phyloP scores from a whole-genome alignment of 1,139 yeast genomes.

The Taphrina sp. region DNA sequence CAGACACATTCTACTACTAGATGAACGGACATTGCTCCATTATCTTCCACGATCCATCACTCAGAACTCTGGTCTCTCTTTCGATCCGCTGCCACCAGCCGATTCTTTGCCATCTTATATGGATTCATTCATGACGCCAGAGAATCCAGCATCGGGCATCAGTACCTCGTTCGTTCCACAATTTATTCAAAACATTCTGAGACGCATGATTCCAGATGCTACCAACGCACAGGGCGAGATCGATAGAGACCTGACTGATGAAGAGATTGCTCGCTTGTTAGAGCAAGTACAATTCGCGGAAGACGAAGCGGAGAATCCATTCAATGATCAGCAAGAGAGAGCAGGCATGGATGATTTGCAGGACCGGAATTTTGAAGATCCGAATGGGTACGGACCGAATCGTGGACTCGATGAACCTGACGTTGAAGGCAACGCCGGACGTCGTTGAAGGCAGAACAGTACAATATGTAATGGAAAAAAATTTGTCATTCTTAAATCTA shows the following conservation, averaged over 20 bases:
- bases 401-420: conserved; percentile 21
- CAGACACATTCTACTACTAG: conserved; percentile 41
- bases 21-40: conserved; percentile 32
- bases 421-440: conserved; percentile 12
- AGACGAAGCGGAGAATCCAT: background rate
- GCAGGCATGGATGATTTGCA: background rate
- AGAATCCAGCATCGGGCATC: background rate
- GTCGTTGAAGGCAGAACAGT: no score
- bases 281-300: conserved; percentile 8
- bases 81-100: conserved; percentile 35
- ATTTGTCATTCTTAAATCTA: no score
- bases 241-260: conserved; percentile 1
- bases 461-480: no score
- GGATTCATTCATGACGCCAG: conserved; percentile 25
- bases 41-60: conserved; percentile 28
- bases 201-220: conserved; percentile 3
- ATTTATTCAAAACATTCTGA: conserved; percentile 7
- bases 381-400: conserved; percentile 20
- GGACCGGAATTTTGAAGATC: conserved; percentile 7
- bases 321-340: background rate
- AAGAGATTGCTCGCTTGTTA: conserved; percentile 4
- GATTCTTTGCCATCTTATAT: conserved; percentile 21
- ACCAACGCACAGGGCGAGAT: background rate
- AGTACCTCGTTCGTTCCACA: conserved; percentile 15
- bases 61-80: conserved; percentile 23